Percentiles rank a stretch among this genome's conserved stretches.
Evolutionary conservation across 345 rosid genomes (phyloP).

Genomic region (Rhizophora apiculata): DNA sequence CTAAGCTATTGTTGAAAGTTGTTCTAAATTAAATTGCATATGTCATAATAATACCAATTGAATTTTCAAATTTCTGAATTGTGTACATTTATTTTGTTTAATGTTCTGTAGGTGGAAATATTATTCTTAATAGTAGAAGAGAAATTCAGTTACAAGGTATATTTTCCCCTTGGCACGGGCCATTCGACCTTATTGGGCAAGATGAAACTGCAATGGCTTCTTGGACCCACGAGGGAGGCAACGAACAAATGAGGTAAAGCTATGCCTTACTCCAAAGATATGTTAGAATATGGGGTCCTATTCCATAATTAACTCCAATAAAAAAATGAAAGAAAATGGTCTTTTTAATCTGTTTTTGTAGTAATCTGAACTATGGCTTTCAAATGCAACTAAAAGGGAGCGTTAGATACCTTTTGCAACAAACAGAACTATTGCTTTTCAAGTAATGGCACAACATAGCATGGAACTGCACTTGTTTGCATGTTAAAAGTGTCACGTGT

Average conservation of each 20-base stretch:
- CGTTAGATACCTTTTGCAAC: no score
- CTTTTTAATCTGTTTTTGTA: no score
- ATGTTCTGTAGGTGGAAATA: conserved; percentile 28
- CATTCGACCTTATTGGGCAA: not conserved
- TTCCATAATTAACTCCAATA: no score
- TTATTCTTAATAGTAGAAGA: conserved; percentile 4
- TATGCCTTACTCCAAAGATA: no score
- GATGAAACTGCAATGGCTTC: not conserved
- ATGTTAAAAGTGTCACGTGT: no score
- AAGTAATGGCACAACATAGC: no score
- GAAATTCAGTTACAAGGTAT: not conserved
- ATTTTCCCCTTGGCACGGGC: not conserved
- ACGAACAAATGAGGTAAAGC: not conserved
- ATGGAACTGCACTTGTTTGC: no score
- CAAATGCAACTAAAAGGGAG: no score
- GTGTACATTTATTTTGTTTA: conserved; percentile 15
- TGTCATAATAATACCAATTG: not conserved
- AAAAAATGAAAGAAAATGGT: no score
- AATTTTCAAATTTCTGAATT: conserved; percentile 4
- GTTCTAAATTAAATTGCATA: conserved; percentile 4
- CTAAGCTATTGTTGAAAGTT: not conserved
- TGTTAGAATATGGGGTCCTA: no score
- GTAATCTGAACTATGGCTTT: no score
- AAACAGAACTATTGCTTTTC: no score
- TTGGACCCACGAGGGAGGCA: not conserved